A percentile compares a stretch with the other conserved stretches of the same genome.
Evolutionary conservation across 2,329 filamentous ascomycete genomes (phyloP).

Genomic region (Hirsutella minnesotensis): DNA sequence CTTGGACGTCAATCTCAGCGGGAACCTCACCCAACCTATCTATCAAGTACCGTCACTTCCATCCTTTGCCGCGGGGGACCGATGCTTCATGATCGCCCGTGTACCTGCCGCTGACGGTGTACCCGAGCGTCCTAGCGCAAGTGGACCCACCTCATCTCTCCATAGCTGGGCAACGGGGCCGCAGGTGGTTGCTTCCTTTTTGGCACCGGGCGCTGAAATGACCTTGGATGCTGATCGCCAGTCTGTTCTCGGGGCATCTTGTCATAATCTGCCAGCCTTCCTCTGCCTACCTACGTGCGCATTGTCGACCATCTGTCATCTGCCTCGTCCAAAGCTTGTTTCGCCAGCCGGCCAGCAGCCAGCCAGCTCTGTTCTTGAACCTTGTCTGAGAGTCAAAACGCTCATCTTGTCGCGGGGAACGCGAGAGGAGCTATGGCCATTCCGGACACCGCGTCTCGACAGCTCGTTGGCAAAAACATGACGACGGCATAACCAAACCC

Average conservation of each 20-base stretch:
- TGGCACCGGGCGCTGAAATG: background rate
- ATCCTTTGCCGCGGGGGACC: background rate
- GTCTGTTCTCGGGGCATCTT: background rate
- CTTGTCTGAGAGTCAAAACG: too few species aligned
- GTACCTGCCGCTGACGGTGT: background rate
- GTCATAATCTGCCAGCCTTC: too few species aligned
- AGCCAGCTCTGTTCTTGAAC: too few species aligned
- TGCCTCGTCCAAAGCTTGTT: too few species aligned
- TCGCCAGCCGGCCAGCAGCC: too few species aligned
- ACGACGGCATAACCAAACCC: too few species aligned
- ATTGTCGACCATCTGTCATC: too few species aligned
- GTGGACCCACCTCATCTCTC: constrained; percentile 1
- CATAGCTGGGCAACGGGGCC: background rate
- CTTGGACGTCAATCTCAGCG: background rate
- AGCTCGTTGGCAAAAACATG: too few species aligned
- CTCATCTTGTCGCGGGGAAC: too few species aligned
- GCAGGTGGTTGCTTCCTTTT: background rate
- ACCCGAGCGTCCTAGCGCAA: constrained; percentile 1
- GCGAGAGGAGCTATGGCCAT: too few species aligned
- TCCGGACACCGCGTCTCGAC: too few species aligned
- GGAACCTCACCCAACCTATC: constrained; percentile 1
- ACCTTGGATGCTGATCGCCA: background rate
- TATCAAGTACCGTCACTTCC: background rate
- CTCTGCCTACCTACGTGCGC: too few species aligned
- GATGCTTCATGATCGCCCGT: background rate